Conservation (phyloP, 352 stramenopile species). For the Globisporangium radiosum region DNA sequence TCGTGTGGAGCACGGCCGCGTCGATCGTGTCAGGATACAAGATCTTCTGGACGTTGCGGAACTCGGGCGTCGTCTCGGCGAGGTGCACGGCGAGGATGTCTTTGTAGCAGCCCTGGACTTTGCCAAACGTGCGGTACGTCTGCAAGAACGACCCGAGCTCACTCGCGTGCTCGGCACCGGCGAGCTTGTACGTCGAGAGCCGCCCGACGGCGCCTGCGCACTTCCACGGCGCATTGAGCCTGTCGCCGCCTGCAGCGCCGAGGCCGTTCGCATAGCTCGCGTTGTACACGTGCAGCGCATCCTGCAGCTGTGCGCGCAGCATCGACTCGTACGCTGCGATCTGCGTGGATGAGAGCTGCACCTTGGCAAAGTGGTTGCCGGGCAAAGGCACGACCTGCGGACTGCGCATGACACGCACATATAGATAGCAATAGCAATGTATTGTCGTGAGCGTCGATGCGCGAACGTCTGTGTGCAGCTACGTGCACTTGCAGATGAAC, state of each 20-base stretch:
- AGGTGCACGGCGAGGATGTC: constrained; percentile 39
- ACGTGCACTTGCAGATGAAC: neutral
- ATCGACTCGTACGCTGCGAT: constrained; percentile 23
- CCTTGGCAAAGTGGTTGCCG: constrained; percentile 13
- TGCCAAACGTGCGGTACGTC: constrained; percentile 38
- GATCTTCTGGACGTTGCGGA: constrained; percentile 38
- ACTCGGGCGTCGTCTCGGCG: constrained; percentile 27
- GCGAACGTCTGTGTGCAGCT: neutral
- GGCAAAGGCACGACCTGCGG: constrained; percentile 9
- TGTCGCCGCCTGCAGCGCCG: constrained; percentile 11
- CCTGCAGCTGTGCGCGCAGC: constrained; percentile 40
- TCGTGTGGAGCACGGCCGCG: constrained; percentile 29
- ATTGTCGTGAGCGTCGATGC: neutral
- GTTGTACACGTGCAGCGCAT: constrained; percentile 27
- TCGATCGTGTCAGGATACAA: constrained; percentile 35
- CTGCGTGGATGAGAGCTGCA: constrained; percentile 25
- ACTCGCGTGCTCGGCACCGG: constrained; percentile 9
- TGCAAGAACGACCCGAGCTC: constrained; percentile 19
- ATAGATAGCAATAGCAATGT: neutral
- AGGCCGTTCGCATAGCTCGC: constrained; percentile 14
- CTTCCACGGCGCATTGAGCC: constrained; percentile 36
- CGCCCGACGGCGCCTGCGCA: constrained; percentile 25
- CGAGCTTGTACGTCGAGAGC: constrained; percentile 38
- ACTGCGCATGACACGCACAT: neutral
- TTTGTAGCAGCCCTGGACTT: constrained; percentile 41